Evolutionary conservation across 208 protist genomes (phyloP).

Genomic region (Crithidia brevicula): DNA sequence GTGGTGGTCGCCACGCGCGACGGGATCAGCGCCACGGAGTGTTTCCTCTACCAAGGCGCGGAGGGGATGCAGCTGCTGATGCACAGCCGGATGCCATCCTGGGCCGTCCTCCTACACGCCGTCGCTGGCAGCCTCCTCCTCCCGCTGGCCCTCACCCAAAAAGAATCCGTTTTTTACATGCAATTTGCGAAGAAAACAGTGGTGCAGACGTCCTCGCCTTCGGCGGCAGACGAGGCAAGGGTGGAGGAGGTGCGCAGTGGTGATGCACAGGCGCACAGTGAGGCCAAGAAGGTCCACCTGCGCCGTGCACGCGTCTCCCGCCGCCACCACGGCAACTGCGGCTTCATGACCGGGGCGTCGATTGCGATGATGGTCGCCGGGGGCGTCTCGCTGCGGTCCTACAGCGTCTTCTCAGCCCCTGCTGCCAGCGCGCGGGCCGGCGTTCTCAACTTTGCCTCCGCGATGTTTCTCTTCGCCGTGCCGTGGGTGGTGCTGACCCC

Average conservation of each 20-base stretch:
- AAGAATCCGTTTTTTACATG: conserved; percentile 34
- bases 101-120: conserved; percentile 15
- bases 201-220: neutral
- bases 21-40: neutral
- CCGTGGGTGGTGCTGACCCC: conserved; percentile 40
- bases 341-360: conserved; percentile 3
- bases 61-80: conserved; percentile 47
- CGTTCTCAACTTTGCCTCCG: conserved; percentile 22
- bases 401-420: conserved; percentile 13
- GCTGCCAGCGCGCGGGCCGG: conserved; percentile 10
- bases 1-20: neutral
- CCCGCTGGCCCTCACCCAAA: conserved; percentile 32
- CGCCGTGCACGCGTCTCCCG: conserved; percentile 8
- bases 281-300: conserved; percentile 4
- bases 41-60: conserved; percentile 33
- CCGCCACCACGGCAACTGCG: conserved; percentile 12
- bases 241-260: conserved; percentile 3
- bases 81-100: conserved; percentile 21
- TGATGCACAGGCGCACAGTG: neutral
- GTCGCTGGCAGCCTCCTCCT: conserved; percentile 24
- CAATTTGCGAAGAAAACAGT: neutral
- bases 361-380: conserved; percentile 16
- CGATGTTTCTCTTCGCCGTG: conserved; percentile 31
- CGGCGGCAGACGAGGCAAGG: neutral
- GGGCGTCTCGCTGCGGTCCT: conserved; percentile 19